phyloP scores from a whole-genome alignment of 2,329 filamentous ascomycete genomes.

The Phialophora expanda region DNA sequence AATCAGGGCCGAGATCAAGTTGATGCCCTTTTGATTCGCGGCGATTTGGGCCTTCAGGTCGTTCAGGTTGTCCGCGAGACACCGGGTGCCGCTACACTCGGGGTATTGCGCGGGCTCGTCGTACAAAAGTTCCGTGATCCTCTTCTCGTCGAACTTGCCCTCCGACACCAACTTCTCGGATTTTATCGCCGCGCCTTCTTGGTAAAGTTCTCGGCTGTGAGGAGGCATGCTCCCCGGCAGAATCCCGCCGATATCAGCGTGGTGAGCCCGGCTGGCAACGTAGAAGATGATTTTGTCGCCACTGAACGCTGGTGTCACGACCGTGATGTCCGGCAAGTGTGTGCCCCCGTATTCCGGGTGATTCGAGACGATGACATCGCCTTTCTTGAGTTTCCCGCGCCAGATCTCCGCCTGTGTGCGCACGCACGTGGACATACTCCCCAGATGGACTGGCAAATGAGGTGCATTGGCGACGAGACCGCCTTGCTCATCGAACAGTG shows the following conservation, averaged over 20 bases:
- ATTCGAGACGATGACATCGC: conserved; percentile 82
- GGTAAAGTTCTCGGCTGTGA: conserved; percentile 67
- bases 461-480: conserved; percentile 77
- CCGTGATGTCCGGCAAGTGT: conserved; percentile 81
- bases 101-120: conserved; percentile 74
- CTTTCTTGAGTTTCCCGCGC: conserved; percentile 75
- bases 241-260: conserved; percentile 84
- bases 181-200: conserved; percentile 69
- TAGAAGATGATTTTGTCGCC: conserved; percentile 74
- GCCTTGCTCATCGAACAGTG: conserved; percentile 73
- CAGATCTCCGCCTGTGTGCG: conserved; percentile 77
- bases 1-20: conserved; percentile 74
- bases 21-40: conserved; percentile 84
- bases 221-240: conserved; percentile 85
- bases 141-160: conserved; percentile 73
- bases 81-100: conserved; percentile 78
- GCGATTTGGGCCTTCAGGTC: conserved; percentile 87
- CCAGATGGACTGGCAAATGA: conserved; percentile 77
- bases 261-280: conserved; percentile 78
- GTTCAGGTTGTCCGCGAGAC: conserved; percentile 80
- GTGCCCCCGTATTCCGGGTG: conserved; percentile 85
- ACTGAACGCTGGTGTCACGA: conserved; percentile 79
- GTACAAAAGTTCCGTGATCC: conserved; percentile 73
- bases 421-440: conserved; percentile 80
- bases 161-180: conserved; percentile 60